phyloP scores from a whole-genome alignment of 2,329 filamentous ascomycete genomes.

The Talaromyces albobiverticillius region DNA sequence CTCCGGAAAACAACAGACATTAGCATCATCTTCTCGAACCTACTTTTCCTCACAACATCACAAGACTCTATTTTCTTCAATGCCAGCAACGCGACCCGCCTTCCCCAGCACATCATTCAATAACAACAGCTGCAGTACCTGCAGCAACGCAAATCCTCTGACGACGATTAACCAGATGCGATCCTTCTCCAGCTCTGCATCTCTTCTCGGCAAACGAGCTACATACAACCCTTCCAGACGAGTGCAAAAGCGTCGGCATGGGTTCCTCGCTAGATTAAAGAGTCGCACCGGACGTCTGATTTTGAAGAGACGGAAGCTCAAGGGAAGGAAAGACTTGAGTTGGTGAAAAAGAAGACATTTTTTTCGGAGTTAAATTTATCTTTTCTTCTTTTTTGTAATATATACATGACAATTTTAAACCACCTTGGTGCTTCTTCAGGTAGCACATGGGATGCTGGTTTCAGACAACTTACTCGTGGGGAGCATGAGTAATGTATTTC shows the following conservation, averaged over 20 bases:
- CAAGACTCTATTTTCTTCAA: constrained; percentile 2
- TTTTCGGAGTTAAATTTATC: no score
- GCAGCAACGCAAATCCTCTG: not conserved
- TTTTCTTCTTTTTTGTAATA: not conserved
- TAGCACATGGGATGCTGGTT: no score
- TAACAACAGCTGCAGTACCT: not conserved
- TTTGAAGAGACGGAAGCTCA: constrained; percentile 53
- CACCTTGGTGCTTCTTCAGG: no score
- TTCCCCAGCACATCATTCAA: not conserved
- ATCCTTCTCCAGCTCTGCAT: constrained; percentile 44
- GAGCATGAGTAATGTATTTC: not conserved
- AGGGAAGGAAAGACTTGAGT: constrained; percentile 52
- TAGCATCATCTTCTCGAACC: not conserved
- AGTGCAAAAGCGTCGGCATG: constrained; percentile 61
- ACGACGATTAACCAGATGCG: constrained; percentile 26
- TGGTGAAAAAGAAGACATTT: no score
- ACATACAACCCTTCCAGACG: constrained; percentile 60
- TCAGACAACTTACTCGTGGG: not conserved
- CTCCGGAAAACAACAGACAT: not conserved
- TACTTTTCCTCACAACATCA: not conserved
- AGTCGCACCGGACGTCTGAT: constrained; percentile 54
- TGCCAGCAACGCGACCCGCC: not conserved
- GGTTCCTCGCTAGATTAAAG: constrained; percentile 55
- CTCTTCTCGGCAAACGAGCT: constrained; percentile 44
- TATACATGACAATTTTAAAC: not conserved